Evolutionary conservation across 139 green algal genomes (phyloP), one percentile per base, ranked within the genome.

Genomic region (Axilococcus clingmanii): DNA sequence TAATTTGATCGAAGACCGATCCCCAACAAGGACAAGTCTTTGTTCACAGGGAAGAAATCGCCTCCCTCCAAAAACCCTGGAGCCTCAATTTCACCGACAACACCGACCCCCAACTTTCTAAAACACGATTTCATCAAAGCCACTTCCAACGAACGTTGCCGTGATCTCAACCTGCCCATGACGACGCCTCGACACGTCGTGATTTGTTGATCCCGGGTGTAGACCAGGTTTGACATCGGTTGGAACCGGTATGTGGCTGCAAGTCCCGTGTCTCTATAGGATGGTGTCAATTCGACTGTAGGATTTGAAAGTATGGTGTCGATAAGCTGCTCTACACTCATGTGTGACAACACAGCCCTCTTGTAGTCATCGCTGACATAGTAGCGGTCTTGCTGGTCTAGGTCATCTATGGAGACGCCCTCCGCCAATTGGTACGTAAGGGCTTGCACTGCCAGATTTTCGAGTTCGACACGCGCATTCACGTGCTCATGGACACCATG

Each of bases 151-250:
- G 87, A 78, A 14, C 87, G 69, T 72, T 95, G 87, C 9, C 54
- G 42, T 5, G 68, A 83, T 35, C 87, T 73, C 65, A 96, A 65
- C 8, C 76, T 63, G 1, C 79, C 88, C 82, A 94, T 94, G 1
- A 96, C 80, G 29, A 95, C 83, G 59, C 87, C 88, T 46, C 74
- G 80, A 74, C 62, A 75, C 0, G 84, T 95, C 9, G 85, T 94
- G 58, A 96, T 85, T 63, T 86, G 74, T 73, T 96, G 88, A 72
- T 96, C 88, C 20, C 88, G 75, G 19, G 86, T 95, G 76, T 94
- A 96, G 27, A 95, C 74, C 59, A 96, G 72, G 74, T 96, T 96
- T 66, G 73, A 84, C 33, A 95, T 74, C 2, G 88, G 88, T 72
- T 92, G 59, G 56, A 95, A 94, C 17, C 61, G 79, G 78, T 96